These are phyloP conservation scores for Mycena filopes DNA, from an alignment of 768 basidiomycete species.

Conservation along the genomic window DNA sequence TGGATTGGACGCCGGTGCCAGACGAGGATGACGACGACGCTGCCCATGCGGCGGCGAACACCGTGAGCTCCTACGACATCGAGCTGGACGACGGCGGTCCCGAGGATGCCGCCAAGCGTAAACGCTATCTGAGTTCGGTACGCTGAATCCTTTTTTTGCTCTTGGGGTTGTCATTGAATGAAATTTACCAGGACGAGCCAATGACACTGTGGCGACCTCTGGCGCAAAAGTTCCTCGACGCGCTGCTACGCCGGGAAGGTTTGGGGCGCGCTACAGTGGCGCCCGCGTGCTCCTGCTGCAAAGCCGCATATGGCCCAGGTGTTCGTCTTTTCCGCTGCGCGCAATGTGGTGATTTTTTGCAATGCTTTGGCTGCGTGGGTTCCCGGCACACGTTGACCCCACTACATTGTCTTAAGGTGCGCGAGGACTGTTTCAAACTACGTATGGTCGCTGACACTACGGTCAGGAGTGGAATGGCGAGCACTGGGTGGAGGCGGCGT, in stretches of 20 bases:
- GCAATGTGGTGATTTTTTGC: slow-evolving; percentile 16
- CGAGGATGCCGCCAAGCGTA: neutral
- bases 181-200: slow-evolving; percentile 1
- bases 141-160: neutral
- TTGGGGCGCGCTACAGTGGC: neutral
- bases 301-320: rapidly evolving
- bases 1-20: neutral
- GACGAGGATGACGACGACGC: neutral
- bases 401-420: slow-evolving; percentile 11
- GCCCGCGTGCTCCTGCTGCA: neutral
- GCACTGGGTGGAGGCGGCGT: neutral
- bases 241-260: neutral
- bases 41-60: neutral
- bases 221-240: neutral
- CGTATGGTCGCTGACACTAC: neutral
- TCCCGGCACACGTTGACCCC: neutral
- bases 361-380: slow-evolving; percentile 4
- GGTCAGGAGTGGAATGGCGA: slow-evolving; percentile 18
- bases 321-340: slow-evolving; percentile 10
- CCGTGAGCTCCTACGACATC: neutral
- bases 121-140: slow-evolving; percentile 7
- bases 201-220: slow-evolving; percentile 1
- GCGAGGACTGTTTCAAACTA: neutral
- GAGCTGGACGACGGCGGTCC: neutral
- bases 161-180: neutral